These are phyloP conservation scores for Salvia splendens DNA, from an alignment of 257 asterid genomes.

Conservation along the genomic window DNA sequence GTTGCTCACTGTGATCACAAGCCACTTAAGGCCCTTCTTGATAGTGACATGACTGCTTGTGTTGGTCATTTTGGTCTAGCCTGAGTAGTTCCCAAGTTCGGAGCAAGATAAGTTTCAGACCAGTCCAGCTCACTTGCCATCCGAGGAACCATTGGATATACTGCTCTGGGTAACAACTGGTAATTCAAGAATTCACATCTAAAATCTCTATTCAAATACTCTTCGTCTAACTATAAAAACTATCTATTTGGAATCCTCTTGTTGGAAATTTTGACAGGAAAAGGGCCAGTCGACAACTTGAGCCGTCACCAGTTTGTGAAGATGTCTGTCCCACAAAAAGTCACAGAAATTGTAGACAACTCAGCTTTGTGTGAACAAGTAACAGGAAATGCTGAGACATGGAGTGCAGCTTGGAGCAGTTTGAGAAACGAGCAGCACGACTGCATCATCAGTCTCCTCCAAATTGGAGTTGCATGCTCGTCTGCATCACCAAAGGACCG, in stretches of 20 bases:
- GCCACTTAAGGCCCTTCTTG: conserved; percentile 59
- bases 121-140: conserved; percentile 44
- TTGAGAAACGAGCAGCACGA: conserved; percentile 22
- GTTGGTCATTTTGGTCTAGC: conserved; percentile 62
- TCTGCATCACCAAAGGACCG: conserved; percentile 37
- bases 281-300: conserved; percentile 50
- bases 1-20: conserved; percentile 56
- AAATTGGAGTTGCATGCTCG: conserved; percentile 41
- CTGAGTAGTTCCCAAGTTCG: conserved; percentile 32
- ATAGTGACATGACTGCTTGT: conserved; percentile 39
- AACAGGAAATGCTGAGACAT: conserved; percentile 32
- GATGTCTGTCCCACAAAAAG: conserved; percentile 31
- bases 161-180: conserved; percentile 49
- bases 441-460: conserved; percentile 33
- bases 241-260: conserved; percentile 51
- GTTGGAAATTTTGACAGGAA: conserved; percentile 52
- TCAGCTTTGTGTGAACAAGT: conserved; percentile 36
- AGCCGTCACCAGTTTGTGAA: conserved; percentile 45
- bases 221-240: not conserved
- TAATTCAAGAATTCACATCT: not conserved
- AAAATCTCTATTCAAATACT: not conserved
- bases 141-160: conserved; percentile 55
- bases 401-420: conserved; percentile 33
- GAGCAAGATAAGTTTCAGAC: conserved; percentile 26
- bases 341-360: conserved; percentile 35